These are phyloP conservation scores for Juncus inflexus DNA, from an alignment of 176 grass and related monocot species.

Conservation along the genomic window DNA sequence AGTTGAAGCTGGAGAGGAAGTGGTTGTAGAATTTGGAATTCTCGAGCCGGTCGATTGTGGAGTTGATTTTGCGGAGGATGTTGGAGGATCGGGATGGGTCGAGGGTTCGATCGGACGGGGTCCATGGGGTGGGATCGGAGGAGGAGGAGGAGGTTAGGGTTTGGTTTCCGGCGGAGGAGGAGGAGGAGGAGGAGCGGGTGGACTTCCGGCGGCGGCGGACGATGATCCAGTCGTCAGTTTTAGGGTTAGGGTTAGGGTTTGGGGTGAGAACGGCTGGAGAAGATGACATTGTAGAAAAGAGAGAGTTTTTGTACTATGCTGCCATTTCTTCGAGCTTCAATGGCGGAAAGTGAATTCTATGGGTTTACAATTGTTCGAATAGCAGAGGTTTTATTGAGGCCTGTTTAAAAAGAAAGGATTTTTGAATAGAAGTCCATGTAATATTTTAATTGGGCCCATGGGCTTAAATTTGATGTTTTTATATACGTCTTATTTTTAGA, in stretches of 20 bases:
- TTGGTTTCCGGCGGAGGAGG: slow-evolving; percentile 1
- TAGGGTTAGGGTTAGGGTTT: slow-evolving; percentile 1
- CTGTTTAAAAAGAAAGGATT: too few relatives aligned
- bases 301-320: too few relatives aligned
- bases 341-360: too few relatives aligned
- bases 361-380: too few relatives aligned
- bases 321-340: too few relatives aligned
- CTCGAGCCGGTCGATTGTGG: slow-evolving; percentile 38
- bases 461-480: too few relatives aligned
- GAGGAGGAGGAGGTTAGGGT: not conserved
- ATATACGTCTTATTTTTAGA: too few relatives aligned
- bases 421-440: too few relatives aligned
- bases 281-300: slow-evolving; percentile 3
- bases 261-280: not conserved
- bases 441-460: too few relatives aligned
- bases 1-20: slow-evolving; percentile 33
- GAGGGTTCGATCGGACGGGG: slow-evolving; percentile 43
- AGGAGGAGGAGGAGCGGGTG: slow-evolving; percentile 1
- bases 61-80: slow-evolving; percentile 36
- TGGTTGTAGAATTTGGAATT: slow-evolving; percentile 40
- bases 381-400: too few relatives aligned
- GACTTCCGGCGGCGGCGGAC: slow-evolving; percentile 17
- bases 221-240: slow-evolving; percentile 13
- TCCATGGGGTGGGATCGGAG: slow-evolving; percentile 19
- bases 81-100: slow-evolving; percentile 33